Evolutionary conservation across 352 stramenopile species (phyloP), one percentile per base, ranked within the genome.

Genomic region (Globisporangium rhizosaccharum): DNA sequence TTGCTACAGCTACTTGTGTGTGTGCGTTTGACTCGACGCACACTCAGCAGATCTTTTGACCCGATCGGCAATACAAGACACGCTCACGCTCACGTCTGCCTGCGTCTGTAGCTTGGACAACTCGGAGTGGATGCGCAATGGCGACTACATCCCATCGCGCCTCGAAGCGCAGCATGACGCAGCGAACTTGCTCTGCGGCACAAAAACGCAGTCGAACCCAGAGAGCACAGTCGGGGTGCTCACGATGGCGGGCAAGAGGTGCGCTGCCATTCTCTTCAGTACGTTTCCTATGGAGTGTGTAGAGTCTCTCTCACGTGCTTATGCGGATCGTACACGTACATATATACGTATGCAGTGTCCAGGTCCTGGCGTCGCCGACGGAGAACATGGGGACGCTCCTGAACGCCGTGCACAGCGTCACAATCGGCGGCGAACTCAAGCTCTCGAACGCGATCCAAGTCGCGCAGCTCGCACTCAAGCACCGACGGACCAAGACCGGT

Each of bases 101-200:
- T 56, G 18, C 26, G 5, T 37, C 37, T 51, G 17, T 56, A 94
- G 84, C 60, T 63, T 99, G 67, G 96, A 99, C 76, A 99, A 97
- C 71, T 98, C 94, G 62, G 94, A 99, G 74, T 98, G 88, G 83
- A 99, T 99, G 96, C 90, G 97, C 47, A 99, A 99, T 77, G 97
- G 97, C 46, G 97, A 99, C 77, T 99, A 99, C 85, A 91, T 98
- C 65, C 97, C 97, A 50, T 98, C 96, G 53, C 93, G 97, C 55
- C 79, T 99, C 53, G 96, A 99, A 66, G 96, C 97, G 6, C 97
- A 99, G 72, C 88, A 98, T 67, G 97, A 99, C 76, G 97, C 97
- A 7, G 96, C 96, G 36, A 99, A 99, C 67, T 69, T 99, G 47
- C 76, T 99, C 28, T 98, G 96, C 56, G 95, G 92, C 18, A 91